Conservation (phyloP, 371 early-diverging fungal species). For the Conidiobolus incongruus region DNA sequence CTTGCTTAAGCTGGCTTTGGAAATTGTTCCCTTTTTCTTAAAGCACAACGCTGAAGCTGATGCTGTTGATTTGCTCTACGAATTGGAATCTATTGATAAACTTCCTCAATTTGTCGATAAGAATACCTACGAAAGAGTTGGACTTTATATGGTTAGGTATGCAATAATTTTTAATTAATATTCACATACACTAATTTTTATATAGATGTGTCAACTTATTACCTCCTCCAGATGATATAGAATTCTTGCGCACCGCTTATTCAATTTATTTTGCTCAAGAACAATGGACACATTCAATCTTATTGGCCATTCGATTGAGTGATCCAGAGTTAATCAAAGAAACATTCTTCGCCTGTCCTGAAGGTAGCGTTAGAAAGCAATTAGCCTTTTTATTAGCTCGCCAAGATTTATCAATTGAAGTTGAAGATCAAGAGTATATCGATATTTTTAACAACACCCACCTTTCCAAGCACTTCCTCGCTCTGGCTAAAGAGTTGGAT, state of each 20-base stretch:
- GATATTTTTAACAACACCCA: constrained; percentile 73
- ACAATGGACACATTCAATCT: constrained; percentile 60
- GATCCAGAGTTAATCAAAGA: constrained; percentile 57
- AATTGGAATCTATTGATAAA: constrained; percentile 61
- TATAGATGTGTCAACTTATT: constrained; percentile 72
- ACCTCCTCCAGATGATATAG: constrained; percentile 71
- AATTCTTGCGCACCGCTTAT: constrained; percentile 68
- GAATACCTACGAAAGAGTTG: constrained; percentile 83
- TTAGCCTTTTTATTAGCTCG: constrained; percentile 84
- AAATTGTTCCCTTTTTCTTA: constrained; percentile 84
- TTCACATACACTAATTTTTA: not conserved
- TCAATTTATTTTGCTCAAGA: constrained; percentile 66
- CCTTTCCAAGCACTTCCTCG: constrained; percentile 63
- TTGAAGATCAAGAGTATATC: constrained; percentile 54
- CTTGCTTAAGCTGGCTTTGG: constrained; percentile 42
- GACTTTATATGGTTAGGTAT: constrained; percentile 79
- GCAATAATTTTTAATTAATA: not conserved
- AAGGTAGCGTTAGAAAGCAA: constrained; percentile 72
- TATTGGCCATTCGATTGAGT: constrained; percentile 64
- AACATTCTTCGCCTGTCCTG: constrained; percentile 68
- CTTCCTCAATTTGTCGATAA: constrained; percentile 65
- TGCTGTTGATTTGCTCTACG: constrained; percentile 84
- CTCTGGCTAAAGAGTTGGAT: constrained; percentile 80
- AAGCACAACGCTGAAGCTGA: constrained; percentile 95
- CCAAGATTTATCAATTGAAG: constrained; percentile 61